These are phyloP conservation scores for Capsicum chinense DNA, from an alignment of 257 asterid species.

Conservation along the genomic window DNA sequence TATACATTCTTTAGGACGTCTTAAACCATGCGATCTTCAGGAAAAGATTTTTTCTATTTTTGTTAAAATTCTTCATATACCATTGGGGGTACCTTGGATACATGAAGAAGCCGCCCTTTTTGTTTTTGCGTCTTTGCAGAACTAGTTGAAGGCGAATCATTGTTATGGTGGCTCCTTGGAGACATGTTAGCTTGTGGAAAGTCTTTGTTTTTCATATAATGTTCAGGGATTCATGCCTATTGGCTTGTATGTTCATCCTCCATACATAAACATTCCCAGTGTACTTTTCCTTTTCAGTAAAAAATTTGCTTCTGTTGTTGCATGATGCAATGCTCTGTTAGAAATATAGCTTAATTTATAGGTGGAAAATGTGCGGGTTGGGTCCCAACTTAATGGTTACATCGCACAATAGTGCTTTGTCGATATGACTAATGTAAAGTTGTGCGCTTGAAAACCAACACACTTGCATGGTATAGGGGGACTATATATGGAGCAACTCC, in stretches of 20 bases:
- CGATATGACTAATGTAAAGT: not conserved
- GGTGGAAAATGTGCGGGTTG: not conserved
- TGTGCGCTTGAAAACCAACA: not conserved
- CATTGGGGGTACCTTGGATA: not conserved
- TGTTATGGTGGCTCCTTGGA: slow-evolving; percentile 26
- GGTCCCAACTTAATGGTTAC: not conserved
- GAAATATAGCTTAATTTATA: not conserved
- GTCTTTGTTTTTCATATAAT: slow-evolving; percentile 31
- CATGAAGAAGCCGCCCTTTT: not conserved
- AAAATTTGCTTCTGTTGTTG: not conserved
- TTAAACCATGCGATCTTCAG: not conserved
- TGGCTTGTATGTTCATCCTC: slow-evolving; percentile 36
- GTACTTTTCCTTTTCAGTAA: not conserved
- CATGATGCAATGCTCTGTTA: not conserved
- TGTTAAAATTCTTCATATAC: not conserved
- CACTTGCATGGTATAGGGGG: too few species aligned
- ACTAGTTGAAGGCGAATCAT: slow-evolving; percentile 39
- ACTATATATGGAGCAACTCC: too few species aligned
- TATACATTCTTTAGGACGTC: not conserved
- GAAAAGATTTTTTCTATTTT: not conserved
- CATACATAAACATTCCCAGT: slow-evolving; percentile 23
- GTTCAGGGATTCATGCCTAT: slow-evolving; percentile 31
- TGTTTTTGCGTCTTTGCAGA: slow-evolving; percentile 34
- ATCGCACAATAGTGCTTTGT: too few species aligned
- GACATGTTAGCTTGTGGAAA: slow-evolving; percentile 36